phyloP scores from a whole-genome alignment of 768 basidiomycete species.

The Rossbeevera mucosa region DNA sequence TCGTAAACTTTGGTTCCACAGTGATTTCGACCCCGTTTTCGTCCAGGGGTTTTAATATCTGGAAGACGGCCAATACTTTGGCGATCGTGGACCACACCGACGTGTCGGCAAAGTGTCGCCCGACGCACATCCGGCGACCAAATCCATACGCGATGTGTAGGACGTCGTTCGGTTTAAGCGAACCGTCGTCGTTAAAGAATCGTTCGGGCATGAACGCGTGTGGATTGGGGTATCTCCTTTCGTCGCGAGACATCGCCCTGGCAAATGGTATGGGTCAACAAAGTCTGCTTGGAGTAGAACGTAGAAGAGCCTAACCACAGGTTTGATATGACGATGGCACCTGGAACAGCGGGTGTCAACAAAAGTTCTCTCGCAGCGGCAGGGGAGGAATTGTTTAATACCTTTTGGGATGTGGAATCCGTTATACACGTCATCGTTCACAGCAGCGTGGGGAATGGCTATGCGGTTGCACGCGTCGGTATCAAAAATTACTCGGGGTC shows the following conservation, averaged over 20 bases:
- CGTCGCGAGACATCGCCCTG: conserved; percentile 16
- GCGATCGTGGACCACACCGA: conserved; percentile 17
- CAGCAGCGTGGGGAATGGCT: conserved; percentile 26
- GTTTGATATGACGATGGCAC: conserved; percentile 6
- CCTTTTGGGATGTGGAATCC: conserved; percentile 47
- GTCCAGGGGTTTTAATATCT: conserved; percentile 2
- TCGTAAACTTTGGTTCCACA: conserved; percentile 11
- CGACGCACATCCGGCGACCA: conserved; percentile 24
- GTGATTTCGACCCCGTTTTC: conserved; percentile 10
- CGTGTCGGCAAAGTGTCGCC: conserved; percentile 19
- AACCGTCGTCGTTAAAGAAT: conserved; percentile 30
- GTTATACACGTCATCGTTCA: conserved; percentile 39
- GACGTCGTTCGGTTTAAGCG: conserved; percentile 11
- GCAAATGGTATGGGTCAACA: background rate
- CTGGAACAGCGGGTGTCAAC: background rate
- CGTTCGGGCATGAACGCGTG: conserved; percentile 37
- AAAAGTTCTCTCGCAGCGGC: background rate
- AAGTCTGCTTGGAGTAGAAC: fast-evolving
- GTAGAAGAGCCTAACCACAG: conserved; percentile 1
- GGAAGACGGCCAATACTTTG: conserved; percentile 8
- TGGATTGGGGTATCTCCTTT: conserved; percentile 32
- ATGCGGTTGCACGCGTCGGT: background rate
- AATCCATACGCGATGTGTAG: conserved; percentile 19
- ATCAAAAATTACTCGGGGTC: too few species aligned
- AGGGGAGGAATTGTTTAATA: background rate